A percentile compares a stretch with the other conserved stretches of the same genome.
phyloP scores from a whole-genome alignment of 2,329 filamentous ascomycete genomes.

The Endocalyx cinctus region DNA sequence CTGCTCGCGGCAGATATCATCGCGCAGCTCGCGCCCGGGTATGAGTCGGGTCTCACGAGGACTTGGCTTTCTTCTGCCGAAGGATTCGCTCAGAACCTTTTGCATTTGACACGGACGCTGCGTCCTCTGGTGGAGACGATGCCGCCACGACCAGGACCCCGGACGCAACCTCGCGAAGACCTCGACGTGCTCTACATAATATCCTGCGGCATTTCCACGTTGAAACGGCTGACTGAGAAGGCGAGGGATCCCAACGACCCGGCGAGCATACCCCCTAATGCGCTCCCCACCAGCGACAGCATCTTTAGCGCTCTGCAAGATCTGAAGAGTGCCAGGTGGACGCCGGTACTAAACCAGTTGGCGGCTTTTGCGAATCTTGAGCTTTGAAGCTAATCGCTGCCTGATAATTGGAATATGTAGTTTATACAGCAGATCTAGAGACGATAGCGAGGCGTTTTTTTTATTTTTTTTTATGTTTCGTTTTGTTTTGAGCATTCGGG shows the following conservation, averaged over 20 bases:
- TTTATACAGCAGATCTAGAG: too few species aligned
- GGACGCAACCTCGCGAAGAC: constrained; percentile 37
- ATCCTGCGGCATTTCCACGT: constrained; percentile 60
- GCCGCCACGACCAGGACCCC: constrained; percentile 31
- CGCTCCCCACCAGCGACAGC: constrained; percentile 62
- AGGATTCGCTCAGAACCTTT: constrained; percentile 75
- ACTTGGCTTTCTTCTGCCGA: constrained; percentile 81
- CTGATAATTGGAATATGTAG: too few species aligned
- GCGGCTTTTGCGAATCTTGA: constrained; percentile 53
- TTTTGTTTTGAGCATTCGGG: too few species aligned
- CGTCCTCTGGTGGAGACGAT: constrained; percentile 57
- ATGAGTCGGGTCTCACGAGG: constrained; percentile 68
- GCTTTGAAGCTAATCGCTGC: too few species aligned
- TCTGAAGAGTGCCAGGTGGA: constrained; percentile 55
- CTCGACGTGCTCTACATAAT: constrained; percentile 59
- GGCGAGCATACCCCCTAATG: constrained; percentile 51
- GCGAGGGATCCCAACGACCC: constrained; percentile 52
- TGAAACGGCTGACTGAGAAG: constrained; percentile 67
- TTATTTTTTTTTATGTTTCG: too few species aligned
- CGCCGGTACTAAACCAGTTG: constrained; percentile 63
- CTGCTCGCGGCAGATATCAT: constrained; percentile 87
- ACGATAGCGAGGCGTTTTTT: too few species aligned
- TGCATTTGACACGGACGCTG: constrained; percentile 69
- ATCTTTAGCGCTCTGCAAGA: constrained; percentile 62
- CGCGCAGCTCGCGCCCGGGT: constrained; percentile 64